Conservation (phyloP, 164 flowering plant species). For the Nymphaea thermarum region DNA sequence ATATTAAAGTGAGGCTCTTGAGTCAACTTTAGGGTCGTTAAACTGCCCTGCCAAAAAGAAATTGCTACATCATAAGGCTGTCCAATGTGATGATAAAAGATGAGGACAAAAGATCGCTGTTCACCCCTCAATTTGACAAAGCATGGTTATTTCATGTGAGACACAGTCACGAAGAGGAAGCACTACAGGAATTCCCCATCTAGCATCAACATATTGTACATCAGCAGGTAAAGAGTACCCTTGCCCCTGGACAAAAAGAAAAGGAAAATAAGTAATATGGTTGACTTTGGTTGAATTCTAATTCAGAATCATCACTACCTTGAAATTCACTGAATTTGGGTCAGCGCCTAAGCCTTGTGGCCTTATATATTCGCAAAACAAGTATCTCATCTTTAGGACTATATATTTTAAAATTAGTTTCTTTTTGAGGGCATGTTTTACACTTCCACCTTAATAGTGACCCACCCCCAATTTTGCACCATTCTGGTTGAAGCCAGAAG, state of each 20-base stretch:
- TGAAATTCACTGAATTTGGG: too few relatives aligned
- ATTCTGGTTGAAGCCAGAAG: too few relatives aligned
- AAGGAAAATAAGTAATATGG: neutral
- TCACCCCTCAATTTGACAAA: slow-evolving; percentile 72
- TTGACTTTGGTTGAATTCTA: too few relatives aligned
- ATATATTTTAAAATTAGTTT: too few relatives aligned
- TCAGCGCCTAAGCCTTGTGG: too few relatives aligned
- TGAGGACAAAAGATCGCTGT: neutral
- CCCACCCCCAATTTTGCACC: too few relatives aligned
- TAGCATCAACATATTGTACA: slow-evolving; percentile 89
- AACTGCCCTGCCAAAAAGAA: slow-evolving; percentile 47
- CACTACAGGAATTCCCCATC: slow-evolving; percentile 81
- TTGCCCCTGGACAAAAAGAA: slow-evolving; percentile 53
- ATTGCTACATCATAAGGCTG: slow-evolving; percentile 8
- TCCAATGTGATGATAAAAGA: neutral
- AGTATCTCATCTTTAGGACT: too few relatives aligned
- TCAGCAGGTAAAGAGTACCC: slow-evolving; percentile 95
- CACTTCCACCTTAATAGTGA: too few relatives aligned
- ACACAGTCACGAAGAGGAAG: slow-evolving; percentile 94
- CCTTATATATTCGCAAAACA: too few relatives aligned
- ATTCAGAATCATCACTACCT: too few relatives aligned
- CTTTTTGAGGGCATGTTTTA: too few relatives aligned
- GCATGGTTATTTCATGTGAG: slow-evolving; percentile 55
- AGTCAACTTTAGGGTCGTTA: slow-evolving; percentile 43
- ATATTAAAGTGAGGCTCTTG: slow-evolving; percentile 42